Evolutionary conservation across 148 eudicot species (phyloP).

Genomic region (Chenopodium berlandieri): DNA sequence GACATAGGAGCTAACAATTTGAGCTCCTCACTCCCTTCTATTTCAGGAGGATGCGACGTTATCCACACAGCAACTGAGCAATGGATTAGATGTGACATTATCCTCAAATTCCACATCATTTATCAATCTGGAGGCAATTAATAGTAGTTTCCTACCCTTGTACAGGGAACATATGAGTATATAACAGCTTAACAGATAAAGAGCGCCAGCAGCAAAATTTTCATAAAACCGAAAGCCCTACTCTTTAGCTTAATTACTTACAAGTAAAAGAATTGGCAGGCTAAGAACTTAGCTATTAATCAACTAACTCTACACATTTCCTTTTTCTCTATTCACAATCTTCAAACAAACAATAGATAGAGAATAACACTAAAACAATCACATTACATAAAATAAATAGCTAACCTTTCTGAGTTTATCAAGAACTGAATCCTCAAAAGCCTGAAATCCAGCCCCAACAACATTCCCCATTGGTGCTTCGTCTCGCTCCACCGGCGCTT

Average conservation of each 20-base stretch:
- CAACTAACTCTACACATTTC: not conserved
- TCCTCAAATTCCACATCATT: not conserved
- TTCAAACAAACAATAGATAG: not conserved
- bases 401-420: slow-evolving; percentile 69
- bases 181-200: no score
- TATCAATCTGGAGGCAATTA: not conserved
- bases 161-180: no score
- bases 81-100: not conserved
- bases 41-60: not conserved
- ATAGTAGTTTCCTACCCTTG: not conserved
- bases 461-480: slow-evolving; percentile 46
- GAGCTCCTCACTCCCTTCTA: not conserved
- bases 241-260: not conserved
- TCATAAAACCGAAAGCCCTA: not conserved
- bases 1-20: not conserved
- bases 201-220: not conserved
- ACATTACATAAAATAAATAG: not conserved
- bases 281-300: no score
- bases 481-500: slow-evolving; percentile 39
- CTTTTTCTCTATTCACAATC: not conserved
- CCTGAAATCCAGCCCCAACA: slow-evolving; percentile 66
- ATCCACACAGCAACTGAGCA: not conserved
- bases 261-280: no score
- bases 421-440: slow-evolving; percentile 66
- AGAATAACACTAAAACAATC: not conserved